A percentile compares a stretch with the other conserved stretches of the same genome.
Conservation (phyloP, 345 rosid species). For the Eutrema yunnanense region DNA sequence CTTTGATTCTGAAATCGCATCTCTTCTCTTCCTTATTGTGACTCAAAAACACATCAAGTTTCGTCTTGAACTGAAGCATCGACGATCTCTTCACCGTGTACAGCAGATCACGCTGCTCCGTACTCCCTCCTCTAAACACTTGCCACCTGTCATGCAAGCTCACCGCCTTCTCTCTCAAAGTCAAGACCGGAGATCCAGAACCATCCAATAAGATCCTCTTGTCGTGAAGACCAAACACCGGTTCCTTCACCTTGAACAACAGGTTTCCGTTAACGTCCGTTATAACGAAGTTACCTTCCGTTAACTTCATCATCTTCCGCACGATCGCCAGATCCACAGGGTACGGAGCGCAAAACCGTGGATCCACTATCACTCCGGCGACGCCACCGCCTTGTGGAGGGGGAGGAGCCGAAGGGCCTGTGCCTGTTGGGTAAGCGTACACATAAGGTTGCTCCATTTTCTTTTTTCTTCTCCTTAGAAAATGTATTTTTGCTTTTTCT, state of each 20-base stretch:
- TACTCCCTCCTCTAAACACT: conserved; percentile 55
- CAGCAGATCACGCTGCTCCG: conserved; percentile 37
- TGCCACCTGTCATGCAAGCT: conserved; percentile 34
- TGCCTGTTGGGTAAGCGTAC: conserved; percentile 26
- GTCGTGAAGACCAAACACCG: conserved; percentile 24
- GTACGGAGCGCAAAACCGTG: conserved; percentile 31
- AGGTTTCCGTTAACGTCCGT: conserved; percentile 34
- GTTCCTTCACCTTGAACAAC: conserved; percentile 34
- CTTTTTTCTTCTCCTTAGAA: background rate
- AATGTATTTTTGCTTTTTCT: background rate
- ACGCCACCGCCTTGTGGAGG: conserved; percentile 14
- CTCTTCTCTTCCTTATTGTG: conserved; percentile 32
- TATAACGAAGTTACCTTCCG: conserved; percentile 38
- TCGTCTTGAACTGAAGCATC: conserved; percentile 33
- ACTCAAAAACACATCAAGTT: conserved; percentile 49
- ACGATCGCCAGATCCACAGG: conserved; percentile 34
- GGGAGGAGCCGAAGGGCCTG: conserved; percentile 2
- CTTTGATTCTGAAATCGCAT: conserved; percentile 47
- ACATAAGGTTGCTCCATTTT: conserved; percentile 26
- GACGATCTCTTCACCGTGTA: conserved; percentile 45
- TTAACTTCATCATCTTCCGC: conserved; percentile 32
- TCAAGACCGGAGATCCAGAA: conserved; percentile 29
- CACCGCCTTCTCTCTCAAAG: conserved; percentile 27
- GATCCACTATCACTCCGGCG: conserved; percentile 24
- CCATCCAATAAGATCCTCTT: conserved; percentile 27